These are phyloP conservation scores for Barnettozyma salicaria DNA, from an alignment of 805 yeast genomes.

Conservation along the genomic window DNA sequence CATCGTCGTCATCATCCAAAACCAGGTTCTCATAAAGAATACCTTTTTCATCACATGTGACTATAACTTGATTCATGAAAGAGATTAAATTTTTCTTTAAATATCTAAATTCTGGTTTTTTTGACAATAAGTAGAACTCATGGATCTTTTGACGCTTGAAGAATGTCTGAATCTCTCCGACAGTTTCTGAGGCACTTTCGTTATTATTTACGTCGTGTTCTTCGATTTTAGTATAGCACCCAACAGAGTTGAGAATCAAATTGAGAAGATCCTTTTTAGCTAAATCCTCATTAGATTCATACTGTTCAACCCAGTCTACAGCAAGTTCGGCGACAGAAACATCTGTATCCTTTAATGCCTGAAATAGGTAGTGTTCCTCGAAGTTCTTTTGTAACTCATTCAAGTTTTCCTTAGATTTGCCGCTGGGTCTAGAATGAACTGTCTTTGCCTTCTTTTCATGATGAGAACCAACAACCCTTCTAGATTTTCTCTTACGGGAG, in stretches of 20 bases:
- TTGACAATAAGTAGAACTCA: slow-evolving; percentile 62
- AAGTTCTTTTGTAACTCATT: slow-evolving; percentile 37
- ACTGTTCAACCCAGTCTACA: slow-evolving; percentile 52
- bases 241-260: slow-evolving; percentile 62
- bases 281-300: slow-evolving; percentile 34
- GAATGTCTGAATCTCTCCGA: slow-evolving; percentile 60
- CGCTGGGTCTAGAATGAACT: slow-evolving; percentile 3
- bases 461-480: slow-evolving; percentile 1
- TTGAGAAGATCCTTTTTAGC: slow-evolving; percentile 64
- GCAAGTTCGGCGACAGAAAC: slow-evolving; percentile 48
- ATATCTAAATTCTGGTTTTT: slow-evolving; percentile 38
- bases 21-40: slow-evolving; percentile 38
- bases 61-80: slow-evolving; percentile 49
- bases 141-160: slow-evolving; percentile 57
- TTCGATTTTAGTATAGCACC: slow-evolving; percentile 60
- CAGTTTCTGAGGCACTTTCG: slow-evolving; percentile 67
- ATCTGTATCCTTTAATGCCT: slow-evolving; percentile 43
- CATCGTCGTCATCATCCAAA: slow-evolving; percentile 27
- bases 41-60: slow-evolving; percentile 56
- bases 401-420: slow-evolving; percentile 22
- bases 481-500: slow-evolving; percentile 15
- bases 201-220: slow-evolving; percentile 69
- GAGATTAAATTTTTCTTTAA: slow-evolving; percentile 49
- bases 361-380: slow-evolving; percentile 43
- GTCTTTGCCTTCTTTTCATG: slow-evolving; percentile 10